Percentiles rank a stretch among this genome's conserved stretches.
Conservation (phyloP, 495 filamentous ascomycete genomes). For the Pseudomonodictys pantanalensis region DNA sequence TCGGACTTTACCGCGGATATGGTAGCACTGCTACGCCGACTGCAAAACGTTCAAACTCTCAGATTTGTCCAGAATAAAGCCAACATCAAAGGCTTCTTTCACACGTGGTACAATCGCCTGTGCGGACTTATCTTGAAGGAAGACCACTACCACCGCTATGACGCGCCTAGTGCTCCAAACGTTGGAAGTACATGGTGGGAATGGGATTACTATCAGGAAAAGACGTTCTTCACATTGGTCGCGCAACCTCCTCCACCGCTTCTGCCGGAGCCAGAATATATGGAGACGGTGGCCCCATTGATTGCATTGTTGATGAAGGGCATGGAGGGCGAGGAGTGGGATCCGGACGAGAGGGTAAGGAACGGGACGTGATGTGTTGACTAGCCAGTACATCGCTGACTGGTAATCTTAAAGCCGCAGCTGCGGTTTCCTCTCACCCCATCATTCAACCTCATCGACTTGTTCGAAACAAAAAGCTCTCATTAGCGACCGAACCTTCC, state of each 20-base stretch:
- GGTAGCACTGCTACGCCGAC: conserved; percentile 32
- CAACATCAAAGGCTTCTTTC: conserved; percentile 35
- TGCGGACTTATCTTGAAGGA: conserved; percentile 37
- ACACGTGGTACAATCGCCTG: conserved; percentile 38
- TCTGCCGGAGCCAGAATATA: conserved; percentile 33
- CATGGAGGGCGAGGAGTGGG: conserved; percentile 37
- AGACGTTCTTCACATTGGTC: conserved; percentile 29
- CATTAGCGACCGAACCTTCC: too few relatives aligned
- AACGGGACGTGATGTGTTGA: conserved; percentile 12
- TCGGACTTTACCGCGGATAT: conserved; percentile 33
- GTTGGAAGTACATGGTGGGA: conserved; percentile 36
- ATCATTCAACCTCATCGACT: too few relatives aligned
- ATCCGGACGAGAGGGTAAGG: conserved; percentile 33
- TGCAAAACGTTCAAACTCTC: conserved; percentile 30
- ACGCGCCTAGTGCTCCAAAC: conserved; percentile 11
- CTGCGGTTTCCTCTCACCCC: too few relatives aligned
- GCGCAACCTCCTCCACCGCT: conserved; percentile 28
- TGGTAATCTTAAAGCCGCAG: too few relatives aligned
- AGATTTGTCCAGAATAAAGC: conserved; percentile 37
- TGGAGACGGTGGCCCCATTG: conserved; percentile 33
- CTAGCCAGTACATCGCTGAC: too few relatives aligned
- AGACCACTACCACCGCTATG: conserved; percentile 36
- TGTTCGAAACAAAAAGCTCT: too few relatives aligned
- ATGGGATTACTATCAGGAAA: conserved; percentile 35
- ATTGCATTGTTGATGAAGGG: conserved; percentile 26